These are phyloP conservation scores for Pseudogymnoascus sp. DNA, from an alignment of 2,329 filamentous ascomycete genomes.

Conservation along the genomic window DNA sequence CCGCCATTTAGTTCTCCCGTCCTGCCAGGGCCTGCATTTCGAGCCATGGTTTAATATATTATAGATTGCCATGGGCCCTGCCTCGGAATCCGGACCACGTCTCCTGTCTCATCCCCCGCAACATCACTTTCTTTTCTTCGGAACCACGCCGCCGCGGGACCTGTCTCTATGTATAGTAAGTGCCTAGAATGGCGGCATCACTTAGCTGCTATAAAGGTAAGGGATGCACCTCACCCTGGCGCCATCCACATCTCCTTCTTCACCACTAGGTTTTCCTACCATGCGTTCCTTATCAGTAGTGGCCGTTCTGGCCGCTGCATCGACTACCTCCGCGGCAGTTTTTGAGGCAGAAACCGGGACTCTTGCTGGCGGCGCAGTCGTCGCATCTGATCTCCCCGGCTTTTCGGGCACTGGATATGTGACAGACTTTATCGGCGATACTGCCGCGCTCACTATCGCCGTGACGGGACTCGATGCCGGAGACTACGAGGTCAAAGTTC, in stretches of 20 bases:
- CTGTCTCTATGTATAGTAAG: background rate
- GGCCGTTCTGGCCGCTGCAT: background rate
- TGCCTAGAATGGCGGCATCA: background rate
- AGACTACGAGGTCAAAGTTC: constrained; percentile 38
- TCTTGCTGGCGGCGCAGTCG: constrained; percentile 3
- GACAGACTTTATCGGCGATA: constrained; percentile 35
- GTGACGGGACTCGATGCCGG: constrained; percentile 29
- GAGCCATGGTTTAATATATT: background rate
- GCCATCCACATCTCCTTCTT: background rate
- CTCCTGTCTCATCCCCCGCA: background rate
- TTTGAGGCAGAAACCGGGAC: constrained; percentile 15
- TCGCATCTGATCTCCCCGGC: constrained; percentile 13
- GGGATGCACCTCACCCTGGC: background rate
- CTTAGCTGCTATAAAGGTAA: background rate
- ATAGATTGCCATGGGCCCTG: background rate
- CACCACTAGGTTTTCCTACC: background rate
- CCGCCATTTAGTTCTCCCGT: constrained; percentile 1
- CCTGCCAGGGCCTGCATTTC: constrained; percentile 2
- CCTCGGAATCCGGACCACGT: constrained; percentile 1
- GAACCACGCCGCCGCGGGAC: background rate
- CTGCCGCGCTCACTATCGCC: constrained; percentile 38
- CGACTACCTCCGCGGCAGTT: constrained; percentile 10
- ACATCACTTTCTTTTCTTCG: background rate
- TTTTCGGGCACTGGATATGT: constrained; percentile 35
- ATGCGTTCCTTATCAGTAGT: background rate